Base-by-base conservation (phyloP, 306 rosid genomes). In the Betula pendula region DNA sequence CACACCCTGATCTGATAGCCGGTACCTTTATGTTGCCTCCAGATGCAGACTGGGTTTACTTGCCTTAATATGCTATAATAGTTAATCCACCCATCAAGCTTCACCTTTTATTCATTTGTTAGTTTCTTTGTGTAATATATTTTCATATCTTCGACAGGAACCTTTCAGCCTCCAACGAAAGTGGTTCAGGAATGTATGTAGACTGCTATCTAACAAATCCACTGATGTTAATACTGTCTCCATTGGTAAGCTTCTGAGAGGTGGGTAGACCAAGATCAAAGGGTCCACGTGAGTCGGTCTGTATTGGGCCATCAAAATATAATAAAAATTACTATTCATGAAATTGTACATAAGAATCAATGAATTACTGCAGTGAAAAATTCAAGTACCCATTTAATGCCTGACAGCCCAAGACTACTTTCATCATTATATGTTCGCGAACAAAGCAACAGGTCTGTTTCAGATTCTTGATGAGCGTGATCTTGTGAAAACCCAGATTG, bases 271-370 rank as follows among this genome's bases (percentile, higher is more conserved):
- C 96, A 76, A 94, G 89, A 84, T 90, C 98, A 77, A 92, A 95
- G 38, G 97, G 94, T 74, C 96, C 96, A 82, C 87, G 73, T 22
- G 97, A 90, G 29, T 95, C 93, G 1, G 77, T 80, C 98, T 95
- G 93, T 16, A 60, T 43, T 22, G 35, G 68, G 73, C 49, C 52
- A 77, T 79, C 68, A 75, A 67, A 75, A 48, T 42, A 42, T 42
- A 44, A 58, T 69, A 31, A 62, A 27, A 65, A 79, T 45, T 67
- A 80, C 74, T 56, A 78, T 78, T 47, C 24, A 17, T 24, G n/a
- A 53, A 76, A 68, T 42, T 25, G n/a, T 45, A 49, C n/a, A 42
- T 8, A 58, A 15, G 48, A 75, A 70, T 45, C 40, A 76, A 76
- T 24, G 43, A 70, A 62, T 70, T 60, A 59, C 59, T 38, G 75